Base-by-base conservation (phyloP, 179 eudicot genomes). In the Patellifolia procumbens region DNA sequence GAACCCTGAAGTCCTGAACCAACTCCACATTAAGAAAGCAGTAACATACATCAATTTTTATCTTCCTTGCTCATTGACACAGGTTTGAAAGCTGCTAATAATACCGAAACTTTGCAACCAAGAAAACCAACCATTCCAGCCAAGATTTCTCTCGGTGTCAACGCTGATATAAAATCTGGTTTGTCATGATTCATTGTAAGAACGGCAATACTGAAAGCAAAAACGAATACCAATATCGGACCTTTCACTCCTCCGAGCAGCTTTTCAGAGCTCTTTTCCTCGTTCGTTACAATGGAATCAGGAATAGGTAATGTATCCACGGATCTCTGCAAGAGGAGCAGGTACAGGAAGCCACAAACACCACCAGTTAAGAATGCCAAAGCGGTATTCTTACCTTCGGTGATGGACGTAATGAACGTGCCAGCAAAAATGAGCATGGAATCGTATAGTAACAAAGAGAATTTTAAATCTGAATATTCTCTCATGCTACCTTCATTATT, bases 31-130 rank as follows among this genome's bases (percentile, higher is more conserved):
- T 13, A 39, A 26, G 55, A 39, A 7, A 34, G 5, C 55, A 58
- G 70, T 59, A 43, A 55, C 34, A 62, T 52, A 55, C 80, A 73
- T 79, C 79, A 82, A 49, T 77, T 39, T 19, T 61, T 49, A 24
- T 85, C 76, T 67, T 83, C 73, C 77, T 76, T 3, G 58, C 81
- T 45, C 56, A 79, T 55, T 15, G 90, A 82, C 77, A 92, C n/a
- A n/a, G 98, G 90, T 65, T 87, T 93, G 74, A 92, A 83, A 39
- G 97, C 97, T n/a, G 97, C 91, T 85, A 95, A 80, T 22, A 93
- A 66, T 62, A 90, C 97, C 1, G 97, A 89, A 55, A 88, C 87
- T 81, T 94, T 93, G 70, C 89, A 93, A 70, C 85, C 78, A 12
- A 95, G 90, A 81, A 94, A 94, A 31, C 98, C 98, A 81, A 86